Base-by-base conservation (phyloP, 768 basidiomycete genomes). In the Trametes maxima region DNA sequence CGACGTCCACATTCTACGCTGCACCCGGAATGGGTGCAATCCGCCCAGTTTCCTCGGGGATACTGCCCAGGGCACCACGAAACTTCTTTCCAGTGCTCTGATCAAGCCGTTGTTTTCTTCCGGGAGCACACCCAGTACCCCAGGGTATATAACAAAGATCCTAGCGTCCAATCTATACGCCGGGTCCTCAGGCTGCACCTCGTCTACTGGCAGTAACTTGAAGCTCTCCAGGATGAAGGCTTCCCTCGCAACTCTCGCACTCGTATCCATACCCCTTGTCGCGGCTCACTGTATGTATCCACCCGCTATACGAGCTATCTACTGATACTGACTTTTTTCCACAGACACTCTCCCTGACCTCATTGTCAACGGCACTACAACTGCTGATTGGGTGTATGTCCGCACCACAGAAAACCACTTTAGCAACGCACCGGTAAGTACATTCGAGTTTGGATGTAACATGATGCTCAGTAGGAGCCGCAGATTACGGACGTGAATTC, bases 291-390 rank as follows among this genome's bases (percentile, higher is more conserved):
- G 68, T 67, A 43, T 39, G 68, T 57, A 1, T 5, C 37, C 25
- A 13, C 24, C 35, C 5, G 5, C 11, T 3, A 12, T 5, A 5
- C 2, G 1, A 16, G 16, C 16, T 24, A 17, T 0, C 48, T 19
- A 12, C 13, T 0, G 12, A 16, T 19, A 2, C 55, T 37, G 25
- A 64, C 45, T 16, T 6, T 35, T 42, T 8, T 14, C 13, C 19
- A 3, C 55, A 73, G 72, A 73, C 60, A 71, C 69, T 17, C 70
- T 73, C 54, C 72, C 71, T 8, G 68, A 73, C 56, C 59, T 73
- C 50, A 68, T 72, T 35, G 36, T 57, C 13, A 67, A 67, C 50
- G 66, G 70, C 42, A 58, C 62, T 43, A 51, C 51, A 5, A 60
- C 57, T 33, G 35, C 67, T 33, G 72, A 73, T 59, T 73, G 72